Percentiles rank a stretch among this genome's conserved stretches.
Evolutionary conservation across 805 yeast species (phyloP).

Genomic region (Saccharomycopsis selenospora): DNA sequence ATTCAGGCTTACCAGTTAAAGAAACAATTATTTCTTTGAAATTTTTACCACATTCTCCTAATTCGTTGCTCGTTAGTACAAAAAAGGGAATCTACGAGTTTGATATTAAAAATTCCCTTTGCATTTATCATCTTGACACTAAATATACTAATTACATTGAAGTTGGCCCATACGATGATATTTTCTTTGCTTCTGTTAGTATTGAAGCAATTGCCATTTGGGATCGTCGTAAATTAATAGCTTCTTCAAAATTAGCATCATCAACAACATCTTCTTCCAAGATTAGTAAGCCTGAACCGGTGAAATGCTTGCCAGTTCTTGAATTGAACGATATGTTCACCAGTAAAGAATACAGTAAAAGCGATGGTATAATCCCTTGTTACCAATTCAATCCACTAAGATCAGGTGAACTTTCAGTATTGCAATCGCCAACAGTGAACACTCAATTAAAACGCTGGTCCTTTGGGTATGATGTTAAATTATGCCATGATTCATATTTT

Average conservation of each 20-base stretch:
- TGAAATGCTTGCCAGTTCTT: constrained; percentile 1
- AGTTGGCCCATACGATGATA: constrained; percentile 15
- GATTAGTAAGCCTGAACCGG: no score
- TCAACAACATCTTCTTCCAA: background rate
- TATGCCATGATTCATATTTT: background rate
- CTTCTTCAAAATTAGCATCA: background rate
- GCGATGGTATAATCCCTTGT: constrained; percentile 12
- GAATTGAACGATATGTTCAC: constrained; percentile 8
- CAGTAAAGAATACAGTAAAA: background rate
- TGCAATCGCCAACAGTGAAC: constrained; percentile 14
- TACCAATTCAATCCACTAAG: constrained; percentile 13
- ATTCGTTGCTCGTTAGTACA: constrained; percentile 9
- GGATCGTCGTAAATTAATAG: constrained; percentile 10
- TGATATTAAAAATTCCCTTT: constrained; percentile 5
- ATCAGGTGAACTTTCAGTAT: constrained; percentile 11
- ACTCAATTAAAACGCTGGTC: constrained; percentile 9
- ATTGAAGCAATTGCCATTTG: constrained; percentile 17
- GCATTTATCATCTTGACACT: constrained; percentile 4
- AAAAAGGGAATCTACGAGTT: constrained; percentile 11
- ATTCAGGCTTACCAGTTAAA: constrained; percentile 6
- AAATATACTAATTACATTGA: constrained; percentile 10
- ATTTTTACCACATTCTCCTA: constrained; percentile 1
- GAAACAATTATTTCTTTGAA: constrained; percentile 11
- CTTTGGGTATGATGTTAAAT: constrained; percentile 8
- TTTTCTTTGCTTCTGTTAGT: constrained; percentile 15